Evolutionary conservation across 805 yeast genomes (phyloP).

Genomic region (Yamadazyma sp.): DNA sequence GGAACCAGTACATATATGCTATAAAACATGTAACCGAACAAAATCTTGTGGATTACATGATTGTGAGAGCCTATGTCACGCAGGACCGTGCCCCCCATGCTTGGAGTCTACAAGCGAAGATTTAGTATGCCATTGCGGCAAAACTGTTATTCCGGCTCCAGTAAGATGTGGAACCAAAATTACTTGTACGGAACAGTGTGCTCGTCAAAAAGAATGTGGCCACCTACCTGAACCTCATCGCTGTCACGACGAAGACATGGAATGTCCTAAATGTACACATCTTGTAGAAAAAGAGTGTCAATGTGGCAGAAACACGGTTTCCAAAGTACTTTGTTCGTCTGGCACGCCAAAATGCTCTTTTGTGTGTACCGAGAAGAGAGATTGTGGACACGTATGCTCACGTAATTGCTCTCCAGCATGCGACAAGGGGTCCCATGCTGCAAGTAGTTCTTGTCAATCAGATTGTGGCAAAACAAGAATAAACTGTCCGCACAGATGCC

Average conservation of each 20-base stretch:
- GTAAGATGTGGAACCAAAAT: constrained; percentile 77
- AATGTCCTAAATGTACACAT: constrained; percentile 76
- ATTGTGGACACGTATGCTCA: constrained; percentile 49
- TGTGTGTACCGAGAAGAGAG: constrained; percentile 31
- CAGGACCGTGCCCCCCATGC: constrained; percentile 80
- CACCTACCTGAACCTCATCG: constrained; percentile 67
- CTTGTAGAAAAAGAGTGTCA: constrained; percentile 56
- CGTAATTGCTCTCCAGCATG: constrained; percentile 62
- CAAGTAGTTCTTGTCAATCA: constrained; percentile 49
- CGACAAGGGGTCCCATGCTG: constrained; percentile 54
- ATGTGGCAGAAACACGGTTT: constrained; percentile 57
- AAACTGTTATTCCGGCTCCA: constrained; percentile 75
- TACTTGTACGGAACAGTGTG: constrained; percentile 65
- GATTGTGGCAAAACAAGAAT: constrained; percentile 53
- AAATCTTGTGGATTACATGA: constrained; percentile 62
- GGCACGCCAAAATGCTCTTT: constrained; percentile 61
- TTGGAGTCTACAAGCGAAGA: constrained; percentile 79
- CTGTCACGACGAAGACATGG: constrained; percentile 62
- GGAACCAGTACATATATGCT: constrained; percentile 75
- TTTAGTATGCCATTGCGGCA: constrained; percentile 76
- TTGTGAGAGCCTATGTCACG: constrained; percentile 72
- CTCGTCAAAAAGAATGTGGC: constrained; percentile 61
- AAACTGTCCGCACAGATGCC: constrained; percentile 71
- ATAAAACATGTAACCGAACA: constrained; percentile 59
- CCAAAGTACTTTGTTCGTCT: constrained; percentile 70